Evolutionary conservation across 208 protist species (phyloP).

Genomic region (Acanthamoeba royreba): DNA sequence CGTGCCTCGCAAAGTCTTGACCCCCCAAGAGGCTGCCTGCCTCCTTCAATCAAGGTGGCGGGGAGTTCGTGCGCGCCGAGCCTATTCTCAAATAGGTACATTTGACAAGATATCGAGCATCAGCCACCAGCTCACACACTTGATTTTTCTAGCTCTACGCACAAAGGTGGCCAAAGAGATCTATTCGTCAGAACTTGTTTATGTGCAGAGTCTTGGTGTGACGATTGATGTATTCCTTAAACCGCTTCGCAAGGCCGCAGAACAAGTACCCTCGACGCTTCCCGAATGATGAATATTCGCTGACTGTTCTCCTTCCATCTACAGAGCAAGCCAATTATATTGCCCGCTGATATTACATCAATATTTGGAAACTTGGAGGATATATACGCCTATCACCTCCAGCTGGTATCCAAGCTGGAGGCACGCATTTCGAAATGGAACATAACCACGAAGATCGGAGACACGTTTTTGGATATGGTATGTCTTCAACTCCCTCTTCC

Average conservation of each 20-base stretch:
- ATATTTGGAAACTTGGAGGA: conserved; percentile 25
- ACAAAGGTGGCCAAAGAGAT: background rate
- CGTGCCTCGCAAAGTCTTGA: background rate
- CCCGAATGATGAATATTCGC: too few relatives aligned
- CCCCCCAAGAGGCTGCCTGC: background rate
- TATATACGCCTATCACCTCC: conserved; percentile 8
- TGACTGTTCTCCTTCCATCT: too few relatives aligned
- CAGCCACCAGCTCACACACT: too few relatives aligned
- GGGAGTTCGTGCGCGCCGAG: background rate
- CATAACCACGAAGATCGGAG: background rate
- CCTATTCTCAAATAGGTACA: background rate
- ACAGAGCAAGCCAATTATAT: background rate
- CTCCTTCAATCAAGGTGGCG: background rate
- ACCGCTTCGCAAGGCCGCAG: background rate
- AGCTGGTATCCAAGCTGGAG: conserved; percentile 19
- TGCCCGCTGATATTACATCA: background rate
- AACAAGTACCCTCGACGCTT: too few relatives aligned
- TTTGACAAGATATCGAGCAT: background rate
- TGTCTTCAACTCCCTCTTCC: background rate
- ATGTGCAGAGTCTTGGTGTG: background rate
- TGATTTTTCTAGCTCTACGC: background rate
- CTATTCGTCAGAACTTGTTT: background rate
- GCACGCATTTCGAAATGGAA: background rate
- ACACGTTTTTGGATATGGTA: conserved; percentile 37
- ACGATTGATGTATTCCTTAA: background rate